Conservation (phyloP, 1,284 basidiomycete species). For the Cutaneotrichosporon mucoides region DNA sequence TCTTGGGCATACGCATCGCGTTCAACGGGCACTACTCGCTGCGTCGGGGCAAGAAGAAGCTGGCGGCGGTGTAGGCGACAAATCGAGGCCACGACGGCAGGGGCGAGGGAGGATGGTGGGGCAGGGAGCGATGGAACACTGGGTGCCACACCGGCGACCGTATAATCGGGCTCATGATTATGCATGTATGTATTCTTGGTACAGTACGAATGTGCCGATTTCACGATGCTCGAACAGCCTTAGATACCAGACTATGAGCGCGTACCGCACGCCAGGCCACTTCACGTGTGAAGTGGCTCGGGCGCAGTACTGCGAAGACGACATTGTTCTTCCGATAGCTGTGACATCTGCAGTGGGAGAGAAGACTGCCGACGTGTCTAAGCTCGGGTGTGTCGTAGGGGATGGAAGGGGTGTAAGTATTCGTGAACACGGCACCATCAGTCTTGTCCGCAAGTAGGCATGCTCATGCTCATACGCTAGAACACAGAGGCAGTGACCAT, state of each 20-base stretch:
- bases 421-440: too few relatives aligned
- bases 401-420: not conserved
- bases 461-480: not conserved
- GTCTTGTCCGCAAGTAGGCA: too few relatives aligned
- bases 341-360: conserved; percentile 33
- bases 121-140: too few relatives aligned
- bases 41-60: conserved; percentile 21
- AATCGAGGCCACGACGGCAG: too few relatives aligned
- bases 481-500: conserved; percentile 36
- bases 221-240: conserved; percentile 3
- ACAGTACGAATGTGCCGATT: not conserved
- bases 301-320: not conserved
- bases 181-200: not conserved
- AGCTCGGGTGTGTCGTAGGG: conserved; percentile 23
- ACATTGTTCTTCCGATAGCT: conserved; percentile 35
- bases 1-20: conserved; percentile 48
- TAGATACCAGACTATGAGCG: conserved; percentile 1
- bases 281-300: not conserved
- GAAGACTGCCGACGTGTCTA: conserved; percentile 35
- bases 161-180: too few relatives aligned
- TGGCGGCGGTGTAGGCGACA: too few relatives aligned
- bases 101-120: too few relatives aligned
- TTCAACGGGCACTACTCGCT: conserved; percentile 48
- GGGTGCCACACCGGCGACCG: too few relatives aligned
- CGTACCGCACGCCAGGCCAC: not conserved